These are phyloP conservation scores for Stephanodiscus triporus DNA, from an alignment of 108 stramenopile species.

Conservation along the genomic window DNA sequence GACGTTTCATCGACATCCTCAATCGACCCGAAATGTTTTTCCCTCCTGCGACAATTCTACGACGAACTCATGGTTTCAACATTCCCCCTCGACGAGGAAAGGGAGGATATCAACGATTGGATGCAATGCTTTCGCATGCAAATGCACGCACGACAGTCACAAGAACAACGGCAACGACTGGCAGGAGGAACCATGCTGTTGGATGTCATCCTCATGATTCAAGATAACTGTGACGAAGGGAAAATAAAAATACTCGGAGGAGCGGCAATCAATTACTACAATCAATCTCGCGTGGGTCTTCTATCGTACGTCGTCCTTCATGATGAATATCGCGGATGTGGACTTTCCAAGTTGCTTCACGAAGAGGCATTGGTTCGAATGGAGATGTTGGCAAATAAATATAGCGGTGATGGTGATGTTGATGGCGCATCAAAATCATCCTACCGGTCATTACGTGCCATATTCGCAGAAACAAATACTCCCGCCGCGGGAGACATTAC, in stretches of 20 bases:
- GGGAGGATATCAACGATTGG: constrained; percentile 63
- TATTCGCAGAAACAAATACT: constrained; percentile 65
- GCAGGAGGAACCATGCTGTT: constrained; percentile 23
- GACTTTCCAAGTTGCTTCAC: constrained; percentile 41
- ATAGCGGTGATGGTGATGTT: not conserved
- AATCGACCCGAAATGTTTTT: constrained; percentile 20
- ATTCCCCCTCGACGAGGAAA: constrained; percentile 62
- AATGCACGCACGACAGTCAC: constrained; percentile 19
- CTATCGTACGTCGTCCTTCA: constrained; percentile 56
- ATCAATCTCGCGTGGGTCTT: constrained; percentile 53
- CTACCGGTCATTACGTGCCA: constrained; percentile 21
- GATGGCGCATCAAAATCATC: constrained; percentile 5
- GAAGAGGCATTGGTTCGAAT: constrained; percentile 47
- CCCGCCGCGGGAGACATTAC: constrained; percentile 55
- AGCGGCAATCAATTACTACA: constrained; percentile 61
- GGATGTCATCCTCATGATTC: constrained; percentile 56
- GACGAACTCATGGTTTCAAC: constrained; percentile 59
- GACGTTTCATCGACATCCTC: not conserved
- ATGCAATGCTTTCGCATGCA: constrained; percentile 53
- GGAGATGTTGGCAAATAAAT: constrained; percentile 33
- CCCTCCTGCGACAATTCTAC: constrained; percentile 52
- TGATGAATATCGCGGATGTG: constrained; percentile 46
- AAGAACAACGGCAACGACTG: not conserved
- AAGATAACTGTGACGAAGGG: constrained; percentile 1
- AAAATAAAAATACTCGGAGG: constrained; percentile 48